Evolutionary conservation across 2,329 filamentous ascomycete genomes (phyloP).

Genomic region (Diaporthe vaccinii): DNA sequence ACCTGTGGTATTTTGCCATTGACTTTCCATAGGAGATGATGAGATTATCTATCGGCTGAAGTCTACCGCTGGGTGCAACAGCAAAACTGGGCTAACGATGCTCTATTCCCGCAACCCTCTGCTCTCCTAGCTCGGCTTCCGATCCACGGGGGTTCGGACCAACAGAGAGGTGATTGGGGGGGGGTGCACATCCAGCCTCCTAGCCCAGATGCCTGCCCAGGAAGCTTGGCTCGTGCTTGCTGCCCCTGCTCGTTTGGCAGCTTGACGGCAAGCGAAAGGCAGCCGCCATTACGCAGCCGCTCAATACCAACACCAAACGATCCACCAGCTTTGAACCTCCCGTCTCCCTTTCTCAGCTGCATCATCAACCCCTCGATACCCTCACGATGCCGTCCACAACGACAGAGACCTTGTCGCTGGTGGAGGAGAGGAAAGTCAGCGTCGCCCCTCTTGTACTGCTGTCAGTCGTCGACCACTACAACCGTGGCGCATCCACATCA

Average conservation of each 20-base stretch:
- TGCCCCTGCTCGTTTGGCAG: slow-evolving; percentile 23
- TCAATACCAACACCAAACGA: slow-evolving; percentile 40
- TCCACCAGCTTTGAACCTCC: slow-evolving; percentile 38
- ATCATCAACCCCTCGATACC: slow-evolving; percentile 31
- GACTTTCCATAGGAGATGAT: neutral
- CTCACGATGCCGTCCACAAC: slow-evolving; percentile 92
- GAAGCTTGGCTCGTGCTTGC: slow-evolving; percentile 31
- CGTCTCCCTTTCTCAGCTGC: slow-evolving; percentile 21
- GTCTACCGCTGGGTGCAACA: no score
- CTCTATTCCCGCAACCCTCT: neutral
- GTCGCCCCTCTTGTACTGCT: slow-evolving; percentile 98
- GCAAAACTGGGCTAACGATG: neutral
- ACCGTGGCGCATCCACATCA: slow-evolving; percentile 89
- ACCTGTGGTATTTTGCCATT: neutral
- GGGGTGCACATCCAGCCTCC: neutral
- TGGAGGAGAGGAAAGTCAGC: slow-evolving; percentile 88
- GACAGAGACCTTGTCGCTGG: slow-evolving; percentile 94
- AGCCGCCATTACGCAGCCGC: slow-evolving; percentile 32
- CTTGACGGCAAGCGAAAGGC: slow-evolving; percentile 28
- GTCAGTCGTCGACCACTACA: slow-evolving; percentile 98
- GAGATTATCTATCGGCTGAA: neutral
- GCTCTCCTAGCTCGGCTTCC: neutral
- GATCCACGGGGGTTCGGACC: neutral
- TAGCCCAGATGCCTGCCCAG: slow-evolving; percentile 7
- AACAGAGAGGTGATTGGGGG: neutral